Base-by-base conservation (phyloP, 345 rosid genomes). In the Kernera saxatilis region DNA sequence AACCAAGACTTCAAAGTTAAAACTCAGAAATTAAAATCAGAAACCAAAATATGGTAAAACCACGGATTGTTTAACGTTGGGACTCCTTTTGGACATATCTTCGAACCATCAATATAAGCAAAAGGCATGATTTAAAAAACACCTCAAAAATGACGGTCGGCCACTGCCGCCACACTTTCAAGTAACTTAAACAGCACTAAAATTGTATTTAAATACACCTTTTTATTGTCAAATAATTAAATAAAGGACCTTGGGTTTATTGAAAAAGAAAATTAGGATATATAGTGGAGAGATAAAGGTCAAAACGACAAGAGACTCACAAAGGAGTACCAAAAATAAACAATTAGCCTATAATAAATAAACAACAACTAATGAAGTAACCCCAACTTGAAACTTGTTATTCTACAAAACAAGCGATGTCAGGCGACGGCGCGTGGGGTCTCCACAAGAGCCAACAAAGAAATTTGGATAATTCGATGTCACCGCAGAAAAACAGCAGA, bases 381-480 rank as follows among this genome's bases (percentile, higher is more conserved):
- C 36, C 14, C 37, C 22, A 70, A 46, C 15, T 13, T 69, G 29
- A 32, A 33, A 69, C 40, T 1, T 29, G 30, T 26, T 13, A 15
- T 54, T 19, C 19, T 14, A 44, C 10, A 35, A 25, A 45, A 52
- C 41, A 27, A 46, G 9, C 40, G 11, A 50, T 29, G 43, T 44
- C 54, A 63, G 44, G 70, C 64, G 70, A 43, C 70, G 70, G 70
- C 56, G 56, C 37, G 64, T 72, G 76, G 76, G 76, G 70, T 51
- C 64, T 36, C 35, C 64, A 17, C 29, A 51, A 50, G 23, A 50
- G 25, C 75, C 69, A 29, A 48, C 59, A 59, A 11, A 27, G 39
- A 22, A 43, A 33, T 51, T 29, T 30, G 35, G 64, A 52, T n/a
- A 50, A 37, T 71, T 32, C 12, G 40, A n/a, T 39, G 18, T 27